Percentiles rank a stretch among this genome's conserved stretches.
phyloP scores from a whole-genome alignment of 768 basidiomycete species.

The Hydnomerulius pinastri region DNA sequence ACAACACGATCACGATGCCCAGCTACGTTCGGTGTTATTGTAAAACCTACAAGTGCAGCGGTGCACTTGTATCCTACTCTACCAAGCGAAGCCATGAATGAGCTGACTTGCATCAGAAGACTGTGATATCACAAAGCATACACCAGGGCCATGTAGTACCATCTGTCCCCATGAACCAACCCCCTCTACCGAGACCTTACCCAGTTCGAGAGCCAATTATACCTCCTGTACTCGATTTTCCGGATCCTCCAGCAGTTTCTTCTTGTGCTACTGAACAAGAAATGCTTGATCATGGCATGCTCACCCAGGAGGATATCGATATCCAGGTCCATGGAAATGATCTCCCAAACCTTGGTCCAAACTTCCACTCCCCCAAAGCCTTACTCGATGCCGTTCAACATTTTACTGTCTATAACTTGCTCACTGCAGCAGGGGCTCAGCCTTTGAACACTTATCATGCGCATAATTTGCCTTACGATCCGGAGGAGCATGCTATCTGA shows the following conservation, averaged over 20 bases:
- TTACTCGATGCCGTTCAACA: background rate
- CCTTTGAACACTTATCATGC: background rate
- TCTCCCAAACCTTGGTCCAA: conserved; percentile 5
- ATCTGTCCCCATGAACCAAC: background rate
- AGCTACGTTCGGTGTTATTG: background rate
- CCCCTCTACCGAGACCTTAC: too few relatives aligned
- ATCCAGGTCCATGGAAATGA: background rate
- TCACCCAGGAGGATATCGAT: conserved; percentile 3
- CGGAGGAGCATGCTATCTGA: background rate
- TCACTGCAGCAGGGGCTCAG: background rate
- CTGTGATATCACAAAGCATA: background rate
- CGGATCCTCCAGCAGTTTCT: background rate
- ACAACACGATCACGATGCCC: too few relatives aligned
- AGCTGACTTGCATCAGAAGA: background rate
- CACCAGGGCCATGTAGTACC: background rate
- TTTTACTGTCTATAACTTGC: background rate
- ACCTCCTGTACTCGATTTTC: background rate
- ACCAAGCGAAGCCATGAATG: background rate
- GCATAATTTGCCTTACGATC: background rate
- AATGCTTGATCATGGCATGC: conserved; percentile 4
- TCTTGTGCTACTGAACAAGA: background rate
- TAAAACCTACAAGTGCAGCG: background rate
- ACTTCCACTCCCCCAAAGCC: conserved; percentile 2
- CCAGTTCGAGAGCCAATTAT: background rate
- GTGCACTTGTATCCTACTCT: background rate